Conservation (phyloP, 2,329 filamentous ascomycete genomes). For the Botrytis fabae region DNA sequence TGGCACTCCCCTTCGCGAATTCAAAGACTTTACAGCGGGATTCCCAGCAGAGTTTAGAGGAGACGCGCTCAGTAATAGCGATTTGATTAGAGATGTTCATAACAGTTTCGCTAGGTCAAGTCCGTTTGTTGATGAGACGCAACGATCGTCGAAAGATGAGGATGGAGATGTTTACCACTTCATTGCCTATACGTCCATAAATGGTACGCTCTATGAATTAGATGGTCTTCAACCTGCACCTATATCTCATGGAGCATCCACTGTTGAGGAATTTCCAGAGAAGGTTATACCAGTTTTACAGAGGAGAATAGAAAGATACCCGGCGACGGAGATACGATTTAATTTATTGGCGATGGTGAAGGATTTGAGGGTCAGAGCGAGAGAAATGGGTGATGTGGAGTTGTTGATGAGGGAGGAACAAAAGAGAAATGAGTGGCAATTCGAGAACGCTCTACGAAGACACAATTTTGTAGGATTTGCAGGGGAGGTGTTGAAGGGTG, state of each 20-base stretch:
- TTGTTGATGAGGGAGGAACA: constrained; percentile 75
- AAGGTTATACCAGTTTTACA: constrained; percentile 87
- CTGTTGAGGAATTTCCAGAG: constrained; percentile 68
- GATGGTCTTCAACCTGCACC: constrained; percentile 92
- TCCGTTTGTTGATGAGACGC: constrained; percentile 91
- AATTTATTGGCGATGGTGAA: constrained; percentile 91
- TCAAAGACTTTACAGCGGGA: constrained; percentile 70
- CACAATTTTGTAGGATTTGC: constrained; percentile 98
- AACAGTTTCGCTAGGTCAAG: constrained; percentile 75
- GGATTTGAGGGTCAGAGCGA: constrained; percentile 74
- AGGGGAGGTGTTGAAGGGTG: constrained; percentile 83
- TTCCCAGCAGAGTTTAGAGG: constrained; percentile 68
- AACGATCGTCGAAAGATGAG: constrained; percentile 65
- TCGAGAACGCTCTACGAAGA: constrained; percentile 87
- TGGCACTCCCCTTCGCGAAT: constrained; percentile 60
- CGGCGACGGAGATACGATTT: constrained; percentile 85
- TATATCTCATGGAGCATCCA: constrained; percentile 81
- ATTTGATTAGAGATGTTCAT: constrained; percentile 61
- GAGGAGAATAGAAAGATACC: constrained; percentile 80
- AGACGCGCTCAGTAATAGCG: constrained; percentile 68
- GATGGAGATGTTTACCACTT: constrained; percentile 93
- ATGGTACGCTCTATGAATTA: constrained; percentile 84
- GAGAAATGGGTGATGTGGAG: constrained; percentile 80
- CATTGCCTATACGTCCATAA: constrained; percentile 85
- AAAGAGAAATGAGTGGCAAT: constrained; percentile 85